Evolutionary conservation across 164 flowering plant genomes (phyloP).

Genomic region (Stephania yunnanensis): DNA sequence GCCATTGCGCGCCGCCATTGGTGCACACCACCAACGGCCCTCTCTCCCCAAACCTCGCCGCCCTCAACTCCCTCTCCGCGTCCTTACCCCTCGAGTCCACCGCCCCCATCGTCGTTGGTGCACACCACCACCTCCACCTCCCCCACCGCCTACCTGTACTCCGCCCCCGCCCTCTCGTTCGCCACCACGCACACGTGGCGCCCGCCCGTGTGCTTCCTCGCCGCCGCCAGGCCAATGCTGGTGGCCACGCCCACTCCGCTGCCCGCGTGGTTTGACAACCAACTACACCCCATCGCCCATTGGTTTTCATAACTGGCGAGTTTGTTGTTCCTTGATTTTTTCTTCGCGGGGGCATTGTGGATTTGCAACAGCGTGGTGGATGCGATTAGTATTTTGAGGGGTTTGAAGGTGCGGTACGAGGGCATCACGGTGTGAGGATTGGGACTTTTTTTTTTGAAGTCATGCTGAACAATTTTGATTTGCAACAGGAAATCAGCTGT

Average conservation of each 20-base stretch:
- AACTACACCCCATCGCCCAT: no score
- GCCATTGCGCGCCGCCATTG: constrained; percentile 34
- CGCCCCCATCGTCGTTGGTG: constrained; percentile 36
- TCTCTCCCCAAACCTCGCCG: constrained; percentile 47
- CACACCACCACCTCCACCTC: constrained; percentile 43
- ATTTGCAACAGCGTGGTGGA: no score
- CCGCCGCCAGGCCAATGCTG: constrained; percentile 64
- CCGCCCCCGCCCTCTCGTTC: constrained; percentile 46
- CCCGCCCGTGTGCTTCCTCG: constrained; percentile 52
- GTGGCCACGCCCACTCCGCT: constrained; percentile 29
- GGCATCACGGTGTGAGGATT: no score
- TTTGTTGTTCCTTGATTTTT: no score
- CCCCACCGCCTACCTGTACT: constrained; percentile 37
- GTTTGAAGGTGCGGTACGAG: no score
- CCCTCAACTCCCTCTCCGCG: constrained; percentile 36
- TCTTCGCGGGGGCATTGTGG: no score
- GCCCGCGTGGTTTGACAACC: constrained; percentile 15
- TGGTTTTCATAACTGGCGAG: no score
- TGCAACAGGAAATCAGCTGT: background rate
- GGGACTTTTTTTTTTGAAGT: no score
- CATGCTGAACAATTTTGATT: no score
- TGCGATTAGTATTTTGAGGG: no score
- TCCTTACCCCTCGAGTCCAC: constrained; percentile 51
- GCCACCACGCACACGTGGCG: constrained; percentile 79
- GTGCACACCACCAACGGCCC: constrained; percentile 66